Conservation (phyloP, 352 stramenopile species). For the Albugo laibachii region DNA sequence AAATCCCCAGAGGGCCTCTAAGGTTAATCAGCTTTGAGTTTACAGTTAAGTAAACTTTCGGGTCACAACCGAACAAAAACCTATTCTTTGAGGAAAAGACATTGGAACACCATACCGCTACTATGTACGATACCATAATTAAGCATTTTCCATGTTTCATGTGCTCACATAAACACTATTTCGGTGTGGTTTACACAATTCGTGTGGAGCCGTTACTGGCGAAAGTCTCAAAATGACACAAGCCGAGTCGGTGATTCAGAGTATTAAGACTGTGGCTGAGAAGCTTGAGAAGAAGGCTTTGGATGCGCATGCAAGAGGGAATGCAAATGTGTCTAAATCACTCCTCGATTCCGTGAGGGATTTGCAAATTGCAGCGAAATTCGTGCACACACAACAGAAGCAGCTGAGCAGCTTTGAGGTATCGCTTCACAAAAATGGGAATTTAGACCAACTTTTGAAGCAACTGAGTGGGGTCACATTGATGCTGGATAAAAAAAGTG, state of each 20-base stretch:
- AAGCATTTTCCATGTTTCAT: too few species aligned
- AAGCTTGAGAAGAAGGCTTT: constrained; percentile 49
- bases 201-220: too few species aligned
- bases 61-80: too few species aligned
- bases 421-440: not conserved
- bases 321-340: constrained; percentile 20
- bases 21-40: too few species aligned
- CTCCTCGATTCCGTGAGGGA: constrained; percentile 28
- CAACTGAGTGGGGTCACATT: constrained; percentile 24
- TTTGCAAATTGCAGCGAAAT: constrained; percentile 14
- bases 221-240: too few species aligned
- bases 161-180: too few species aligned
- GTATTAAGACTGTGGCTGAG: constrained; percentile 51
- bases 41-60: too few species aligned
- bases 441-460: constrained; percentile 9
- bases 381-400: not conserved
- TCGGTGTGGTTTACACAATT: too few species aligned
- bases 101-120: too few species aligned
- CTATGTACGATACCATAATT: too few species aligned
- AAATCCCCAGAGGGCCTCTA: too few species aligned
- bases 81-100: too few species aligned
- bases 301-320: constrained; percentile 40
- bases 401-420: constrained; percentile 1
- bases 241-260: constrained; percentile 32
- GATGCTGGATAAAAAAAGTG: constrained; percentile 49